Percentiles rank a stretch among this genome's conserved stretches.
phyloP scores from a whole-genome alignment of 257 asterid species.

The Galeopsis tetrahit region DNA sequence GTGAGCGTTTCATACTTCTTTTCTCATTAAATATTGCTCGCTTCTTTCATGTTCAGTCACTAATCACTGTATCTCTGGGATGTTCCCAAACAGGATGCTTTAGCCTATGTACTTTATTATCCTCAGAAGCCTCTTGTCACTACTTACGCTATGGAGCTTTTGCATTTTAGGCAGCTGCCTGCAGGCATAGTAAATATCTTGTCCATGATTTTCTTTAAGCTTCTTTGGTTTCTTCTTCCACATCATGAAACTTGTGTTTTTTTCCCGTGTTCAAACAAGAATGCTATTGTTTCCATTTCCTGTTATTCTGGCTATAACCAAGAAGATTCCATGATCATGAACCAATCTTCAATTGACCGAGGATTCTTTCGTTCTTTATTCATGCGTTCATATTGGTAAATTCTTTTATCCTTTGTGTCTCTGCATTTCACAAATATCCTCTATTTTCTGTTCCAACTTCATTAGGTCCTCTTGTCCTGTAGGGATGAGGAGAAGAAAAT shows the following conservation, averaged over 20 bases:
- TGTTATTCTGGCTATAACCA: constrained; percentile 85
- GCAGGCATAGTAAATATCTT: constrained; percentile 68
- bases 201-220: not conserved
- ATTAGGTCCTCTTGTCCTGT: constrained; percentile 38
- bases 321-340: constrained; percentile 92
- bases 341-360: constrained; percentile 81
- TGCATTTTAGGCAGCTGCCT: constrained; percentile 93
- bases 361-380: constrained; percentile 81
- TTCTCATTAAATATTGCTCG: not conserved
- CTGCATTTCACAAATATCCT: no score
- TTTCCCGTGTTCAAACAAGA: constrained; percentile 55
- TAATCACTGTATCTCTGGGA: constrained; percentile 4
- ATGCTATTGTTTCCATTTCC: constrained; percentile 72
- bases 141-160: constrained; percentile 95
- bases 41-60: constrained; percentile 1
- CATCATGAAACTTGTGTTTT: constrained; percentile 48
- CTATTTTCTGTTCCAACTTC: no score
- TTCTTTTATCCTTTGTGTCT: no score
- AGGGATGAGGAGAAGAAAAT: constrained; percentile 97
- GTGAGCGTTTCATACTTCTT: constrained; percentile 35
- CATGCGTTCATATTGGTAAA: constrained; percentile 67
- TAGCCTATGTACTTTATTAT: constrained; percentile 85
- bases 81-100: constrained; percentile 64
- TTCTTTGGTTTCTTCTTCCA: not conserved
- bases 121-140: constrained; percentile 92